Evolutionary conservation across 2,329 filamentous ascomycete species (phyloP), one percentile per base, ranked within the genome.

Genomic region (Cladosporium sp.): DNA sequence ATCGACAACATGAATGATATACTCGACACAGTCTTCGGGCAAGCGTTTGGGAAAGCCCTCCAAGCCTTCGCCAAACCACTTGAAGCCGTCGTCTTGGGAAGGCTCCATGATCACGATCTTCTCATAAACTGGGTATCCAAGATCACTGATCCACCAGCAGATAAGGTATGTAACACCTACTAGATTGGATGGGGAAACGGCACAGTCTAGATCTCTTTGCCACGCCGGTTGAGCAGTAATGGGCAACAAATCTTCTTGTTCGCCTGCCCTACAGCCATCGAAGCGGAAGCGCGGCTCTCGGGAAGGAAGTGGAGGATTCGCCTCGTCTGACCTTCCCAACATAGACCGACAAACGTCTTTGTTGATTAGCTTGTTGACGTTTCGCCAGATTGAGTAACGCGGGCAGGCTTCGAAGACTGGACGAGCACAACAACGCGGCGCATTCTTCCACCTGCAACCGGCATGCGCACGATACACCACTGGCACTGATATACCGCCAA

Each of bases 11-110:
- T 92, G 89, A 25, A 97, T 78, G 56, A 88, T 84, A 73, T 96
- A 97, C 72, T 95, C 90, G 55, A 96, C 86, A 62, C 86, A 89
- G 72, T 96, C 92, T 51, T 97, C 92, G 0, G 90, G 85, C 0
- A 95, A 78, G 60, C 80, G 77, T 70, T 84, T 88, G 1, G 86
- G 85, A 62, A 88, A 86, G 38, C 83, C 82, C 63, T 79, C 81
- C 61, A 88, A 88, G 2, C 83, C 85, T 65, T 86, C 84, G 54
- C 82, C 83, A 60, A 88, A 86, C 78, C 84, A 87, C 61, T 84
- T 84, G 60, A 87, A 76, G 64, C 84, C 83, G 66, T 88, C 82
- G 62, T 82, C 68, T 62, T 69, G 37, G 61, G 70, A 60, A 17
- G 64, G 59, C 7, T 74, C 68, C 72, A 77, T 76, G 49, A 12